phyloP scores from a whole-genome alignment of 2,329 filamentous ascomycete species.

The Sporothrix pseudoabietina region DNA sequence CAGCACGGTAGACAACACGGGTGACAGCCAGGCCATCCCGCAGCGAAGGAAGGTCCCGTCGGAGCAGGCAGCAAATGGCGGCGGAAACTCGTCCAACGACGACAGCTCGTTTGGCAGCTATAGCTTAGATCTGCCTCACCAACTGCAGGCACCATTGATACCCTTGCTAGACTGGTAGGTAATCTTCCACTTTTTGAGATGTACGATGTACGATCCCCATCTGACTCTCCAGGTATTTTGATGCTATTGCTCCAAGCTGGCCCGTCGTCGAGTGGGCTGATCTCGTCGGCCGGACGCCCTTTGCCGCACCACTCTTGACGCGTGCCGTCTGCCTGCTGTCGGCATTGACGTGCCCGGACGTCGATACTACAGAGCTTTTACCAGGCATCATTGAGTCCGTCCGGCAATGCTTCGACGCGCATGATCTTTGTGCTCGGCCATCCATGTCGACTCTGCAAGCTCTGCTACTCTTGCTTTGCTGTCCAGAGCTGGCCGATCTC shows the following conservation, averaged over 20 bases:
- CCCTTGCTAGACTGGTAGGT: background rate
- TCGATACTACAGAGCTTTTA: background rate
- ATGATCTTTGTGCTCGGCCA: background rate
- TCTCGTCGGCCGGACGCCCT: background rate
- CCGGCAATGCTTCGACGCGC: background rate
- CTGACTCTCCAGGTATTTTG: background rate
- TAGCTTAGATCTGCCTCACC: background rate
- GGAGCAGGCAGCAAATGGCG: background rate
- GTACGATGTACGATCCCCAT: too few relatives aligned
- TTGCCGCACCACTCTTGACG: background rate
- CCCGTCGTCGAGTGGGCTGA: background rate
- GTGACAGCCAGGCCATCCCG: background rate
- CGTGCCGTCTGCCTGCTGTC: background rate
- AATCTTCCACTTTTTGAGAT: background rate
- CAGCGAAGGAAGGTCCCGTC: background rate
- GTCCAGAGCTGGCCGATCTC: background rate
- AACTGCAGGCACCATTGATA: background rate
- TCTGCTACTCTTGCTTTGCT: background rate
- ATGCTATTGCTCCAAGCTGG: background rate
- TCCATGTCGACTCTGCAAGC: constrained; percentile 8
- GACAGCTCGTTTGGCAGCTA: background rate
- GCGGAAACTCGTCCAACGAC: background rate
- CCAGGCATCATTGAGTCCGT: background rate
- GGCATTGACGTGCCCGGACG: background rate
- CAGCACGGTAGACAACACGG: background rate